Evolutionary conservation across 2,329 filamentous ascomycete species (phyloP).

Genomic region (Alternaria ethzedia): DNA sequence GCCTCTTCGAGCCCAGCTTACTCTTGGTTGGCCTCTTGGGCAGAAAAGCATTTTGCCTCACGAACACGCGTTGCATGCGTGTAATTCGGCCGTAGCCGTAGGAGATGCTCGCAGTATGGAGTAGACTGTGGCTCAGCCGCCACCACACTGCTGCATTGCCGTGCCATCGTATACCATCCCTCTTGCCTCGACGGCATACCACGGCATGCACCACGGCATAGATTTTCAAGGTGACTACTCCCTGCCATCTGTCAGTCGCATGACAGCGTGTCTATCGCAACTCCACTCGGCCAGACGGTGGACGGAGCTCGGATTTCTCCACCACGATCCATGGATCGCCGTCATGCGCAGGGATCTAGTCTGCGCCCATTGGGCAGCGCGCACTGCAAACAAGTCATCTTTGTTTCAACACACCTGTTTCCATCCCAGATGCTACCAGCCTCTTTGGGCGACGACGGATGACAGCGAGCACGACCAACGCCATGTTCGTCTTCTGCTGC

Average conservation of each 20-base stretch:
- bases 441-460: conserved; percentile 24
- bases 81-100: conserved; percentile 19
- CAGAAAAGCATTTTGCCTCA: conserved; percentile 22
- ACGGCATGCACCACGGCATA: background rate
- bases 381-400: conserved; percentile 27
- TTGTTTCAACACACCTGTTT: conserved; percentile 36
- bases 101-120: background rate
- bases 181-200: background rate
- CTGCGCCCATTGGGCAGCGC: conserved; percentile 18
- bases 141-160: conserved; percentile 7
- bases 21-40: conserved; percentile 15
- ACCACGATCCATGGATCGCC: conserved; percentile 24
- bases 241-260: conserved; percentile 13
- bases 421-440: conserved; percentile 26
- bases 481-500: background rate
- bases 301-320: conserved; percentile 6
- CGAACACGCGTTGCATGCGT: conserved; percentile 29
- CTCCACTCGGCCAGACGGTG: conserved; percentile 22
- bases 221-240: background rate
- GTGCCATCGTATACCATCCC: conserved; percentile 5
- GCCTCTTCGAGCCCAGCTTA: conserved; percentile 25
- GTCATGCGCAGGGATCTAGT: conserved; percentile 27
- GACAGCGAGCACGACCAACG: conserved; percentile 7
- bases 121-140: conserved; percentile 18
- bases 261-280: conserved; percentile 19